Evolutionary conservation across 1,139 yeast genomes (phyloP).

Genomic region (Pichia cactophila): DNA sequence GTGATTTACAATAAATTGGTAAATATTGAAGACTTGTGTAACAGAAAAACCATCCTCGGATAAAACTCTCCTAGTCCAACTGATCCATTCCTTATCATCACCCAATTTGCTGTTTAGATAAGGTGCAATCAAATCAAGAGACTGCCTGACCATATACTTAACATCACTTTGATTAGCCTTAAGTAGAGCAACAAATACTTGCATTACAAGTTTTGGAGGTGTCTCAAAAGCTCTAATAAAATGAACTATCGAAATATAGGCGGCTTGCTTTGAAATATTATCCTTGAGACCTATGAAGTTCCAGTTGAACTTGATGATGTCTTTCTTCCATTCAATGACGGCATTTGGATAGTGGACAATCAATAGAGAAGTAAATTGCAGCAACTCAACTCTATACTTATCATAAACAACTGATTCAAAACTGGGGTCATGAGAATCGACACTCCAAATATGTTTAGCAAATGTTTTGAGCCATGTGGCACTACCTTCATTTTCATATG

Average conservation of each 20-base stretch:
- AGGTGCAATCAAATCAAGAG: slow-evolving; percentile 84
- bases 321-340: slow-evolving; percentile 66
- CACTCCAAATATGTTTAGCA: slow-evolving; percentile 66
- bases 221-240: slow-evolving; percentile 88
- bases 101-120: slow-evolving; percentile 72
- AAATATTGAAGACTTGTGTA: slow-evolving; percentile 79
- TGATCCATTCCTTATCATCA: slow-evolving; percentile 74
- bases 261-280: slow-evolving; percentile 82
- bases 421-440: slow-evolving; percentile 31
- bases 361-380: slow-evolving; percentile 74
- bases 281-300: slow-evolving; percentile 86
- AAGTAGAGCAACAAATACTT: slow-evolving; percentile 82
- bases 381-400: slow-evolving; percentile 63
- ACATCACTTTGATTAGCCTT: slow-evolving; percentile 85
- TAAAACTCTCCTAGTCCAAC: slow-evolving; percentile 89
- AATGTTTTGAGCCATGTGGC: slow-evolving; percentile 60
- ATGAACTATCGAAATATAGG: slow-evolving; percentile 80
- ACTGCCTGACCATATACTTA: slow-evolving; percentile 74
- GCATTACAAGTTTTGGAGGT: slow-evolving; percentile 81
- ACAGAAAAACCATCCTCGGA: slow-evolving; percentile 85
- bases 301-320: slow-evolving; percentile 92
- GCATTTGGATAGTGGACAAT: slow-evolving; percentile 60
- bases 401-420: slow-evolving; percentile 63
- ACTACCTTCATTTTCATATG: slow-evolving; percentile 28
- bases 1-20: slow-evolving; percentile 83